Evolutionary conservation across 345 rosid genomes (phyloP).

Genomic region (Eucalyptus leucophloia): DNA sequence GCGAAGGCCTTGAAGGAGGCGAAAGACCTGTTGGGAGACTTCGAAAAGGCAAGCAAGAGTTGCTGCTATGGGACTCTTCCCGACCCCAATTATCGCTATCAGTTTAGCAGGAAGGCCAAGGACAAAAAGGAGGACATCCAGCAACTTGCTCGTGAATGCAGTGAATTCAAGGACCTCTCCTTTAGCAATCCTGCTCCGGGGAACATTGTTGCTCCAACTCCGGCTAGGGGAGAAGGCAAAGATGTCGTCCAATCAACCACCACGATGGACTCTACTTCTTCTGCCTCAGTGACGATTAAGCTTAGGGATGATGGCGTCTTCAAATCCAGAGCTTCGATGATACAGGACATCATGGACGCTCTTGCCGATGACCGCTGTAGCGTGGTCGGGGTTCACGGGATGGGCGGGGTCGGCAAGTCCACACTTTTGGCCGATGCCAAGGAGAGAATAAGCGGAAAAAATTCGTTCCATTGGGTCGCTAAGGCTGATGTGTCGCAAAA

Average conservation of each 20-base stretch:
- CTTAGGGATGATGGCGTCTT: too few species aligned
- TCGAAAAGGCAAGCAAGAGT: background rate
- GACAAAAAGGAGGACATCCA: rapidly evolving
- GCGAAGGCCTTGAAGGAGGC: background rate
- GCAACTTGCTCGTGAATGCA: background rate
- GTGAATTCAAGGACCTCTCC: background rate
- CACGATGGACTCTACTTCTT: rapidly evolving
- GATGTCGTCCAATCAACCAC: too few species aligned
- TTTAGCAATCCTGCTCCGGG: too few species aligned
- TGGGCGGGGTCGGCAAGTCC: too few species aligned
- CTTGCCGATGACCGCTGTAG: rapidly evolving
- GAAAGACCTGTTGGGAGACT: rapidly evolving
- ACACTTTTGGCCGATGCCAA: too few species aligned
- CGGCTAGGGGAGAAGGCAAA: too few species aligned
- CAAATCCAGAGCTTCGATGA: too few species aligned
- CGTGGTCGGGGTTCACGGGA: background rate
- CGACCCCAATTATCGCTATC: background rate
- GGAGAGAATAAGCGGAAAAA: rapidly evolving
- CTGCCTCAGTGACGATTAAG: too few species aligned
- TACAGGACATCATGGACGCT: too few species aligned
- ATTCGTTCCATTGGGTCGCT: rapidly evolving
- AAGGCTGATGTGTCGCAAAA: too few species aligned
- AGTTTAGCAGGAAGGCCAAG: background rate
- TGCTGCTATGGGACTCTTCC: background rate
- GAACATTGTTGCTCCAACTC: rapidly evolving